These are phyloP conservation scores for Nakazawaea pomicola DNA, from an alignment of 805 yeast species.

Conservation along the genomic window DNA sequence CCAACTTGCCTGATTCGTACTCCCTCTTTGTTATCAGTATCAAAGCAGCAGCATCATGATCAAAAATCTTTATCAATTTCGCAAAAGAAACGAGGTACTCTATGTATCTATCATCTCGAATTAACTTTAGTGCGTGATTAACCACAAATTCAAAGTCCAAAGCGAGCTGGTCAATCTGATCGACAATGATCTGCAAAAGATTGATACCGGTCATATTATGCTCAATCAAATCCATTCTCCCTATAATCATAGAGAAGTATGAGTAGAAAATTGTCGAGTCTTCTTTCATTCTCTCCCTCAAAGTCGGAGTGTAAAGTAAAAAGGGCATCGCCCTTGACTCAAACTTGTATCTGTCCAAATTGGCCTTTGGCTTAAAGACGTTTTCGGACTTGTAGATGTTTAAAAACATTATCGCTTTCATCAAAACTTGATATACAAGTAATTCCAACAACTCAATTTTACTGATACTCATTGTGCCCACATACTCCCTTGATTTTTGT, in stretches of 20 bases:
- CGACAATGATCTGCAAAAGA: slow-evolving; percentile 57
- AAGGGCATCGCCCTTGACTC: slow-evolving; percentile 35
- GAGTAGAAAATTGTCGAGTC: slow-evolving; percentile 50
- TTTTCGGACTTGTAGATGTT: slow-evolving; percentile 66
- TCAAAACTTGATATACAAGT: slow-evolving; percentile 61
- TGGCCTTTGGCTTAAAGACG: slow-evolving; percentile 21
- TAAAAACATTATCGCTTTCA: slow-evolving; percentile 59
- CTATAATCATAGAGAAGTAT: slow-evolving; percentile 63
- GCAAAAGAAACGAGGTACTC: neutral
- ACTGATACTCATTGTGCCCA: slow-evolving; percentile 52
- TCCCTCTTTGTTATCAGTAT: neutral
- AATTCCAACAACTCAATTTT: slow-evolving; percentile 60
- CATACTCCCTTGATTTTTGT: slow-evolving; percentile 70
- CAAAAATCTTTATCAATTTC: slow-evolving; percentile 2
- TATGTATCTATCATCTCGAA: neutral
- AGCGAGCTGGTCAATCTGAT: slow-evolving; percentile 60
- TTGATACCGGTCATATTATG: slow-evolving; percentile 69
- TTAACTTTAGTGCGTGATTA: neutral
- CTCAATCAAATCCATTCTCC: slow-evolving; percentile 75
- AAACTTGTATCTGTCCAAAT: slow-evolving; percentile 6
- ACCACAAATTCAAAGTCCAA: slow-evolving; percentile 37
- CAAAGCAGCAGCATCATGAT: neutral
- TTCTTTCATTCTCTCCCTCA: slow-evolving; percentile 59
- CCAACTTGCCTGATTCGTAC: neutral
- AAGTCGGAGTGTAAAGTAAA: slow-evolving; percentile 52